A percentile compares a stretch with the other conserved stretches of the same genome.
phyloP scores from a whole-genome alignment of 768 basidiomycete genomes.

The Panellus pusillus region DNA sequence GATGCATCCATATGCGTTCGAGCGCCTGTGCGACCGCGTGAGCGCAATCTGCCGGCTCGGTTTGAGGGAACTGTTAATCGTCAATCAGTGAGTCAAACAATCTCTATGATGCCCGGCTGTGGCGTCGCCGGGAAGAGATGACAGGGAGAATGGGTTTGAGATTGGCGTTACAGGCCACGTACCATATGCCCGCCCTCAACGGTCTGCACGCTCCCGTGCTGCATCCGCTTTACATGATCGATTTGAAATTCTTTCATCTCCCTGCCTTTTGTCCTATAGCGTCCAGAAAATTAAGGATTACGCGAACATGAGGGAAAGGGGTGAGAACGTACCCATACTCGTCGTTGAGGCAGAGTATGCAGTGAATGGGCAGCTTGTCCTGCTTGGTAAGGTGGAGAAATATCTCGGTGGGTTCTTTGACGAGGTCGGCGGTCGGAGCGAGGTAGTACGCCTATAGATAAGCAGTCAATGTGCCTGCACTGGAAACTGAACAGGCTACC shows the following conservation, averaged over 20 bases:
- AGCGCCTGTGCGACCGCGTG: too few relatives aligned
- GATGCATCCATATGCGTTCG: too few relatives aligned
- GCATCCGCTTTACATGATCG: not conserved
- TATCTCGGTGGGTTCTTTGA: constrained; percentile 15
- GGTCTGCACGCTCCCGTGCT: not conserved
- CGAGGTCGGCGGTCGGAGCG: constrained; percentile 15
- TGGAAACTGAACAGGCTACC: not conserved
- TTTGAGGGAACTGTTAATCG: too few relatives aligned
- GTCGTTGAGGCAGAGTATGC: constrained; percentile 19
- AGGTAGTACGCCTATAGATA: constrained; percentile 17
- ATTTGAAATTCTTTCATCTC: not conserved
- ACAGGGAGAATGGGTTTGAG: too few relatives aligned
- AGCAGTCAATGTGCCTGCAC: not conserved
- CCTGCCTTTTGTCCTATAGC: too few relatives aligned
- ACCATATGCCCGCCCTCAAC: constrained; percentile 4
- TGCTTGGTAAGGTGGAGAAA: constrained; percentile 16
- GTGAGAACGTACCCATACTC: constrained; percentile 19
- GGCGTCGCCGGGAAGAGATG: too few relatives aligned
- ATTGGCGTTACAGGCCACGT: too few relatives aligned
- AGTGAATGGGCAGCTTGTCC: constrained; percentile 19
- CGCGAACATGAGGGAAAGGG: too few relatives aligned
- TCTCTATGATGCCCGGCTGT: too few relatives aligned
- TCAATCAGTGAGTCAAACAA: too few relatives aligned
- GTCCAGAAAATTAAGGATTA: too few relatives aligned
- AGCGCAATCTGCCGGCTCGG: too few relatives aligned